Percentiles rank a stretch among this genome's conserved stretches.
phyloP scores from a whole-genome alignment of 2,329 filamentous ascomycete species.

The Fusarium abutilonis region DNA sequence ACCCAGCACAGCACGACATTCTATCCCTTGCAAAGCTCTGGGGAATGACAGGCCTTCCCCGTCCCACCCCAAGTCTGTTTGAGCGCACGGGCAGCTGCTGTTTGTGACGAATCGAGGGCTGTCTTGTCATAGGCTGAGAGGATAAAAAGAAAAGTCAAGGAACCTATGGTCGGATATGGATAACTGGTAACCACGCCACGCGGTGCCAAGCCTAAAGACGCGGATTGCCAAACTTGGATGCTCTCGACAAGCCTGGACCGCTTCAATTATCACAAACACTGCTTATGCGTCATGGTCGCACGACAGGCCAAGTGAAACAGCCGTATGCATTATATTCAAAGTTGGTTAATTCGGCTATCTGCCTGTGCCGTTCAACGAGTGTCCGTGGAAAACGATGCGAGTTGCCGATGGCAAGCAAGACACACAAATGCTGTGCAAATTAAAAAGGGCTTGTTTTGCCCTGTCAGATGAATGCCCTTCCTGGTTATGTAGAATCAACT shows the following conservation, averaged over 20 bases:
- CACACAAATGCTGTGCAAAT: constrained; percentile 12
- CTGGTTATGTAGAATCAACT: constrained; percentile 19
- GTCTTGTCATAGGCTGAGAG: constrained; percentile 18
- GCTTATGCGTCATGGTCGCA: constrained; percentile 9
- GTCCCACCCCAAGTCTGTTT: neutral
- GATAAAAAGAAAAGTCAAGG: constrained; percentile 4
- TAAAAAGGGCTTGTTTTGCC: neutral
- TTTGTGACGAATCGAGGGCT: constrained; percentile 4
- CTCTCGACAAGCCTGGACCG: constrained; percentile 1
- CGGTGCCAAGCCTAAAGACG: constrained; percentile 28
- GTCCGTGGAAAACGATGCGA: constrained; percentile 1
- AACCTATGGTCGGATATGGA: constrained; percentile 8
- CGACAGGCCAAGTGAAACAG: constrained; percentile 20
- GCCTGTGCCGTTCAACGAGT: constrained; percentile 8
- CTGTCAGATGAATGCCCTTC: constrained; percentile 3
- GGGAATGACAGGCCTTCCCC: constrained; percentile 5
- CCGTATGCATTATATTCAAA: constrained; percentile 7
- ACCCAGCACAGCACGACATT: constrained; percentile 11
- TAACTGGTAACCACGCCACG: constrained; percentile 29
- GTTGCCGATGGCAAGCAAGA: neutral
- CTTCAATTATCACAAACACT: constrained; percentile 12
- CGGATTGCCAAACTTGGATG: constrained; percentile 19
- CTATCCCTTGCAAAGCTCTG: constrained; percentile 10
- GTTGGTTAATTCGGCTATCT: constrained; percentile 30
- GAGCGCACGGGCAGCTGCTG: constrained; percentile 2